Conservation (phyloP, 2,329 filamentous ascomycete species). For the Neoarthrinium moseri region DNA sequence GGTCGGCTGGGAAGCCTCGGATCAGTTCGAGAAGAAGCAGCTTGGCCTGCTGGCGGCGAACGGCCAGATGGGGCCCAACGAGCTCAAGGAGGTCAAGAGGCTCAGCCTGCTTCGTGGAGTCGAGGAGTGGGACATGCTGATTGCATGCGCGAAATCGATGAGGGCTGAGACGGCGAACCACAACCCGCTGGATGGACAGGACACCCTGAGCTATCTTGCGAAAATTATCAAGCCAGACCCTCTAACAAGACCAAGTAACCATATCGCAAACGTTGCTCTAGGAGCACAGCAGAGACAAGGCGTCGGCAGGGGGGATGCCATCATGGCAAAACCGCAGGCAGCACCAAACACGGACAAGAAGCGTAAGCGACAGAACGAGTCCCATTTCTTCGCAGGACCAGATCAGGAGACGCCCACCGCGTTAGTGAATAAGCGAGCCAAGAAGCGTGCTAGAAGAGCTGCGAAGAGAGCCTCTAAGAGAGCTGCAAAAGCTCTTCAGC, state of each 20-base stretch:
- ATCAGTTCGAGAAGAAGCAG: constrained; percentile 25
- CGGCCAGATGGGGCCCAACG: constrained; percentile 19
- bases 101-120: constrained; percentile 28
- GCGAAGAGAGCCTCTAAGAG: constrained; percentile 5
- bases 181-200: constrained; percentile 22
- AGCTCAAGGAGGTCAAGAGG: constrained; percentile 23
- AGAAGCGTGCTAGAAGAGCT: constrained; percentile 4
- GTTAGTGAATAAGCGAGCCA: background rate
- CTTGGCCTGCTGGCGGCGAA: constrained; percentile 22
- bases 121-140: constrained; percentile 32
- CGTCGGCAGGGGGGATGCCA: too few relatives aligned
- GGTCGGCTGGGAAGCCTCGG: constrained; percentile 28
- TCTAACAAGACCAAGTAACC: too few relatives aligned
- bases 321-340: background rate
- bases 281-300: too few relatives aligned
- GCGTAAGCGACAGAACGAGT: constrained; percentile 3
- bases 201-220: constrained; percentile 23
- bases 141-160: constrained; percentile 28
- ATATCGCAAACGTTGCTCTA: too few relatives aligned
- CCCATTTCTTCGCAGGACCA: constrained; percentile 5
- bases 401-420: background rate
- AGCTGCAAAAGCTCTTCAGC: background rate
- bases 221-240: constrained; percentile 1
- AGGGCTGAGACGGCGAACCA: constrained; percentile 16
- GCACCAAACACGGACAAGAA: background rate